Conservation (phyloP, 306 rosid species). For the Fragaria nilgerrensis region DNA sequence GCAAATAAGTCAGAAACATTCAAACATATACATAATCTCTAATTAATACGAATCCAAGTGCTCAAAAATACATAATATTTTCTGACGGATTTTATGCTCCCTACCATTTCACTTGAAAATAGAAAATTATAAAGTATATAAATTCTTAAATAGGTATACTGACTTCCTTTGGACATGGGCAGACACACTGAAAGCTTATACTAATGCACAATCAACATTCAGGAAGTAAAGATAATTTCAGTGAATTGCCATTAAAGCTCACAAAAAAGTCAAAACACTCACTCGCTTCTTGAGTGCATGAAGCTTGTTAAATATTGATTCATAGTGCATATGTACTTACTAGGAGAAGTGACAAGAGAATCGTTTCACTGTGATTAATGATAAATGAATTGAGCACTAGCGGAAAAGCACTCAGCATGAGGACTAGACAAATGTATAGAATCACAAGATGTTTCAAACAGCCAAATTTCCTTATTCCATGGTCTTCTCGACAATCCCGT, state of each 20-base stretch:
- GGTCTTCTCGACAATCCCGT: neutral
- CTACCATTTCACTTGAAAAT: neutral
- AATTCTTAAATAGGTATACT: neutral
- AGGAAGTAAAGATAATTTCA: neutral
- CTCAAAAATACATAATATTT: neutral
- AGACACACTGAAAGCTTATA: neutral
- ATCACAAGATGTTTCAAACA: neutral
- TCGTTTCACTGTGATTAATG: neutral
- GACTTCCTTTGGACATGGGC: neutral
- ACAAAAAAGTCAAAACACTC: neutral
- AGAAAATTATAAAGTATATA: too few species aligned
- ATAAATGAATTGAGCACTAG: neutral
- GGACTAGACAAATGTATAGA: neutral
- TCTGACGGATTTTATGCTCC: neutral
- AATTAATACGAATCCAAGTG: neutral
- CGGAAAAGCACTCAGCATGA: neutral
- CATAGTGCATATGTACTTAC: neutral
- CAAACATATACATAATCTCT: neutral
- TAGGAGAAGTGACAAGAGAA: neutral
- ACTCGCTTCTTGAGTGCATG: neutral
- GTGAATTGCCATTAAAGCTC: neutral
- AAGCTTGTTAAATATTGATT: neutral
- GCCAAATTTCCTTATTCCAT: neutral
- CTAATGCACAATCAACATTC: neutral
- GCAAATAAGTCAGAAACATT: conserved; percentile 4